A percentile compares a stretch with the other conserved stretches of the same genome.
These are phyloP conservation scores for Colletotrichum siamense DNA, from an alignment of 2,329 filamentous ascomycete genomes.

Conservation along the genomic window DNA sequence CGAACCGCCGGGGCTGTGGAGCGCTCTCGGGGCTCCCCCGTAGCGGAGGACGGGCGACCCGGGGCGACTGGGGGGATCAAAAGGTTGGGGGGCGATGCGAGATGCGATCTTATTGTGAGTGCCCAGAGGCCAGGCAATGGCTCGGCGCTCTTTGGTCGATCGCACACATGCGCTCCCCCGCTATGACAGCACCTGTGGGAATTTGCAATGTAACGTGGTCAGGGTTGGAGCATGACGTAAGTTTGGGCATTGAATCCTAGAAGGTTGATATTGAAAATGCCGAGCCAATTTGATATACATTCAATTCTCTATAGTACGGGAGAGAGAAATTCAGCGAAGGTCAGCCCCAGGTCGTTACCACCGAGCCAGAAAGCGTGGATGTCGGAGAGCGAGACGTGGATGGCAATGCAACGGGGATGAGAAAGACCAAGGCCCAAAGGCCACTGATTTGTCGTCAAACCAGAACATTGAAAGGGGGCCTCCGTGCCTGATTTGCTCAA, in stretches of 20 bases:
- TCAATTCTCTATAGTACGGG: background rate
- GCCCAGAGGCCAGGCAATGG: background rate
- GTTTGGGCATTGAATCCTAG: background rate
- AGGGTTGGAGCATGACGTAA: conserved; percentile 7
- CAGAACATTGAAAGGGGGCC: background rate
- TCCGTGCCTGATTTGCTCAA: background rate
- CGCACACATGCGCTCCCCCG: background rate
- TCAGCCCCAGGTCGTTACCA: background rate
- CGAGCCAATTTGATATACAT: background rate
- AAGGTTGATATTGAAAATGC: background rate
- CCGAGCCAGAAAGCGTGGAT: background rate
- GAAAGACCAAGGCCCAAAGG: background rate
- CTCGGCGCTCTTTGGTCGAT: background rate
- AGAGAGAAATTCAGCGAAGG: background rate
- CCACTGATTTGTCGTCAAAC: background rate
- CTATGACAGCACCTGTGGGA: conserved; percentile 17
- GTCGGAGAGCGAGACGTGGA: background rate
- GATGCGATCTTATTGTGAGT: background rate
- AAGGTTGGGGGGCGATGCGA: background rate
- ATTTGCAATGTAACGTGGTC: conserved; percentile 2
- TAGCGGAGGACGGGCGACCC: background rate
- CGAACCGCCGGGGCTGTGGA: background rate
- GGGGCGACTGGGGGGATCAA: background rate
- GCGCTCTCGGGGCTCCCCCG: background rate
- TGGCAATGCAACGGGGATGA: background rate